Base-by-base conservation (phyloP, 2,329 filamentous ascomycete species). In the Phialophora expanda region DNA sequence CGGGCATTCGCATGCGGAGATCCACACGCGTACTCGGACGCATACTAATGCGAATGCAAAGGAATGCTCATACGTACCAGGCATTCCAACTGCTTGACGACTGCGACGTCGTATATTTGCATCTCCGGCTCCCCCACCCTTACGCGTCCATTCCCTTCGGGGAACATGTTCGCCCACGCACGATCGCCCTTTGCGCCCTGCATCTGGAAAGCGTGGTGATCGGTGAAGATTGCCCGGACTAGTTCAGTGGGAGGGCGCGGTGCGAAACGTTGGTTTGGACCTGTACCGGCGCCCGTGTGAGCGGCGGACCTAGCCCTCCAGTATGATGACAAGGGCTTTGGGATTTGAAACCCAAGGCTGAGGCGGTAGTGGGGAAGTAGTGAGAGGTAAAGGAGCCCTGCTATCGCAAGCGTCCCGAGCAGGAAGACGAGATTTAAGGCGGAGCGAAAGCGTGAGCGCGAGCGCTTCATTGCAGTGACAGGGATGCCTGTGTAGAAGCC, bases 91-190 rank as follows among this genome's bases (percentile, higher is more conserved):
- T 68, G 57, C 26, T 53, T 34, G 30, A 68, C 34, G 22, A 68
- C 54, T 6, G 66, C 64, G 7, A 68, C 66, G n/a, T 68, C 59
- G 32, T 65, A 68, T 14, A 68, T 32, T 24, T 68, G 58, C 12
- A 56, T 59, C 34, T 61, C 65, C 58, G 66, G 59, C n/a, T 66
- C 26, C 20, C 38, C 12, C 26, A 61, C 54, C 8, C 28, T 34
- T 20, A 68, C 55, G 5, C 51, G 34, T 24, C 66, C 66, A 50
- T 65, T 50, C 4, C 62, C 62, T 28, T 51, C 50, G 11, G 62
- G 66, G n/a, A 68, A 65, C 62, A 68, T 68, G 20, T 20, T 53
- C 22, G 50, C 26, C 66, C 66, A 68, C 17, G 59, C 66, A 3
- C 58, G 51, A 56, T 68, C 62, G 32, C 57, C 66, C 7, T 41